Evolutionary conservation across 345 rosid species (phyloP), one percentile per base, ranked within the genome.

Genomic region (Camelina neglecta): DNA sequence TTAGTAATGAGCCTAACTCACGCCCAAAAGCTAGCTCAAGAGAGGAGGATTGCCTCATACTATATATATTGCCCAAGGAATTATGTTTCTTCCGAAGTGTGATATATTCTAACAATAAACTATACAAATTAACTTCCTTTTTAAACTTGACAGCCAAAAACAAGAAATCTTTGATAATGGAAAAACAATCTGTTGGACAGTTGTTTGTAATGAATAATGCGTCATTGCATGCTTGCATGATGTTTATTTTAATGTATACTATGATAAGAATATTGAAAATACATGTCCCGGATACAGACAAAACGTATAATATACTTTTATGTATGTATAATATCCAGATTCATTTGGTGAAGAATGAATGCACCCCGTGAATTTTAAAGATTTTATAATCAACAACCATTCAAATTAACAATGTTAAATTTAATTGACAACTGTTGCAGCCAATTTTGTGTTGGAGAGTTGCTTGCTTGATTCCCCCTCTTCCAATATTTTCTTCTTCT

Each of bases 221-320:
- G 45, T 24, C 73, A 60, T 49, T 75, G 73, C 54, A 58, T 75
- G 67, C 18, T 26, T 67, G 53, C 54, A 75, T 67, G 67, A 49
- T 67, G 73, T 39, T 8, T 16, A 36, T 55, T 66, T 56, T 66
- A 66, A 47, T 58, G 48, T 24, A 36, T 6, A 45, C 65, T 58
- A 20, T 58, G 45, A 45, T 33, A 57, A 20, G 20, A 31, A 47
- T 26, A 65, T 47, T 4, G 24, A 35, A 49, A 8, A 51, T 50
- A 64, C 44, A 63, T 39, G 44, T 21, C 55, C 4, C 36, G 8
- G 4, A 53, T 31, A 18, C 13, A 64, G 56, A 72, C 61, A 50
- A 71, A 48, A 60, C 29, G 48, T 58, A 71, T 47, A 58, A 29
- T 16, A 55, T 3, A 56, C 60, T n/a, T 15, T 7, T 35, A 6